phyloP scores from a whole-genome alignment of 768 basidiomycete genomes.

The Leccinum ochraceum region DNA sequence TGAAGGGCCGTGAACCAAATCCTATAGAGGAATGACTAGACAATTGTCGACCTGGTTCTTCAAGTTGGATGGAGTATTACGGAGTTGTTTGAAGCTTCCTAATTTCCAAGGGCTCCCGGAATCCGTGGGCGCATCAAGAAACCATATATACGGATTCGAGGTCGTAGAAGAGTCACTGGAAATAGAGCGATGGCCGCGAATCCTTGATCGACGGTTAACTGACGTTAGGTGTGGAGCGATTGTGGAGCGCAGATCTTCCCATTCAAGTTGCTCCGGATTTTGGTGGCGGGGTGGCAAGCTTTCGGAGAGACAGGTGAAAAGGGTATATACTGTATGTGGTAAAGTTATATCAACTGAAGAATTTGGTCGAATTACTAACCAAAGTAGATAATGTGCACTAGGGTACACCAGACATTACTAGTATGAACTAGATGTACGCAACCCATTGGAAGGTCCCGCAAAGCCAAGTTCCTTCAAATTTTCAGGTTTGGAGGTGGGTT shows the following conservation, averaged over 20 bases:
- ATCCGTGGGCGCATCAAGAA: background rate
- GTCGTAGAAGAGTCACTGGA: background rate
- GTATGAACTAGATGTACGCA: background rate
- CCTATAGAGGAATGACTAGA: background rate
- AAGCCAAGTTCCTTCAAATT: background rate
- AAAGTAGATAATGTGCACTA: background rate
- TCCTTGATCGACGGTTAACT: constrained; percentile 19
- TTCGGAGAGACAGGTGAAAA: background rate
- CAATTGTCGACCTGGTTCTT: background rate
- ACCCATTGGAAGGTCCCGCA: background rate
- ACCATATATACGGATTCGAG: background rate
- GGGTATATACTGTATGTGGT: background rate
- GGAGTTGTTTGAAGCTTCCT: background rate
- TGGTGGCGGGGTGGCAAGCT: background rate
- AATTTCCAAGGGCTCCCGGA: background rate
- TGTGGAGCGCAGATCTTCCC: constrained; percentile 6
- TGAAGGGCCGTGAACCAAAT: background rate
- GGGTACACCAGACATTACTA: too few relatives aligned
- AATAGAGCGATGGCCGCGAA: background rate
- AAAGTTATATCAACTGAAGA: background rate
- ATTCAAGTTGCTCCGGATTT: background rate
- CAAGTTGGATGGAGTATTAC: background rate
- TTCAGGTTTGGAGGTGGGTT: background rate
- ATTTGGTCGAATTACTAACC: background rate
- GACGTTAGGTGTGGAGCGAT: background rate